phyloP scores from a whole-genome alignment of 768 basidiomycete species.

The Agaricus subrufescens region DNA sequence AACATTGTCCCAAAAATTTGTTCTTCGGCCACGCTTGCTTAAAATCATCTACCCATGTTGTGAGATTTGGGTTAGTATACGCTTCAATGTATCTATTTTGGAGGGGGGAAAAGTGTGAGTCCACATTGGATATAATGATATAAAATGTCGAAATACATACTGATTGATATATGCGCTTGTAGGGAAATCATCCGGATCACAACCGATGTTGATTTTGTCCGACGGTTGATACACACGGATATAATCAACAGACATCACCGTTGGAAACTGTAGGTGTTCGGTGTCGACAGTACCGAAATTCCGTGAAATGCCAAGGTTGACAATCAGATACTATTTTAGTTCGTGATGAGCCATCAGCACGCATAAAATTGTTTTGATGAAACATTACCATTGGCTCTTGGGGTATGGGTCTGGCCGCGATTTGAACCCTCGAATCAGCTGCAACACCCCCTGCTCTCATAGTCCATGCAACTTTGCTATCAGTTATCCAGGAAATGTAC shows the following conservation, averaged over 20 bases:
- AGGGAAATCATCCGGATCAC: constrained; percentile 75
- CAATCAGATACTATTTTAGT: constrained; percentile 64
- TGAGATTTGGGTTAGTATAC: constrained; percentile 80
- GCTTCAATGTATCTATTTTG: constrained; percentile 49
- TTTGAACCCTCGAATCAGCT: constrained; percentile 50
- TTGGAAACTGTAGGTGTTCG: constrained; percentile 64
- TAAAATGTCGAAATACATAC: constrained; percentile 30
- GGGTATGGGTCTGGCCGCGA: constrained; percentile 65
- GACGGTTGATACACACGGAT: constrained; percentile 87
- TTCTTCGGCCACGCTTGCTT: constrained; percentile 69
- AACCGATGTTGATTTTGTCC: constrained; percentile 71
- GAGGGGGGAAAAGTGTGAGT: not conserved
- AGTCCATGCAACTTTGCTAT: constrained; percentile 64
- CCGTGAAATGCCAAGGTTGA: constrained; percentile 79
- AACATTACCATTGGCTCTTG: constrained; percentile 74
- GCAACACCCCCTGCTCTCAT: constrained; percentile 58
- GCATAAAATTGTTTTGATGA: not conserved
- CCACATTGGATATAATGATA: not conserved
- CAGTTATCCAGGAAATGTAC: constrained; percentile 80
- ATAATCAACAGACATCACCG: constrained; percentile 77
- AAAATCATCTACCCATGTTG: constrained; percentile 67
- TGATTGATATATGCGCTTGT: constrained; percentile 78
- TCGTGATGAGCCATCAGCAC: not conserved
- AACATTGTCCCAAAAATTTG: constrained; percentile 56
- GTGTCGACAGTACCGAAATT: constrained; percentile 76